Base-by-base conservation (phyloP, 2,329 filamentous ascomycete species). In the Arthrobotrys megalospora region DNA sequence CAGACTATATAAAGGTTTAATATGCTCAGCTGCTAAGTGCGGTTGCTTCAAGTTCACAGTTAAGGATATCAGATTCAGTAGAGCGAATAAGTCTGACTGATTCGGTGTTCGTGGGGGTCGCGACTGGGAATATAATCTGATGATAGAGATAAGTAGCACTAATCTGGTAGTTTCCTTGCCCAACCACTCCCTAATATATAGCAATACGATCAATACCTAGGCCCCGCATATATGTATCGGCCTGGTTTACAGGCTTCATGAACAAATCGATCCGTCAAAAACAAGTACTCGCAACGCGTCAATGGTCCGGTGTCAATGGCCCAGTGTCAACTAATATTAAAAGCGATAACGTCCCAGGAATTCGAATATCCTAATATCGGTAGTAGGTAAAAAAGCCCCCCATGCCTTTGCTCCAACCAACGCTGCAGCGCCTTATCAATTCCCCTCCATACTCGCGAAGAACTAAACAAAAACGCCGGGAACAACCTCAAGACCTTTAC, bases 1-100 rank as follows among this genome's bases (percentile, higher is more conserved):
- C 10, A 16, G 19, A 10, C n/a, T 48, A 64, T 64, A 64, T 64
- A 64, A 64, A 64, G 0, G 41, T 11, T 43, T 60, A n/a, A 28
- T 11, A n/a, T n/a, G 11, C 11, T 58, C 10, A 12, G 2, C 52
- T 4, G 16, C 1, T 4, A 24, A 41, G 6, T 2, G 24, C 12
- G 32, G 34, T n/a, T 21, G 16, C 21, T 36, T 38, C 43, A 3
- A 3, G 21, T 8, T 52, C 16, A 7, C 6, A 38, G 12, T 38
- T 14, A 38, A 38, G 36, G 36, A 8, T 11, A 36, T 36, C 11
- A 11, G 34, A n/a, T 28, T 5, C 24, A 5, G 24, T 28, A 28
- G 24, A 28, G 24, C 2, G 24, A 28, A 28, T 28, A 28, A 28
- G 24, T 28, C 24, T 28, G 24, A 28, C 24, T 2, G 24, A 5